Conservation (phyloP, 2,329 filamentous ascomycete genomes). For the Juglanconis oblonga region DNA sequence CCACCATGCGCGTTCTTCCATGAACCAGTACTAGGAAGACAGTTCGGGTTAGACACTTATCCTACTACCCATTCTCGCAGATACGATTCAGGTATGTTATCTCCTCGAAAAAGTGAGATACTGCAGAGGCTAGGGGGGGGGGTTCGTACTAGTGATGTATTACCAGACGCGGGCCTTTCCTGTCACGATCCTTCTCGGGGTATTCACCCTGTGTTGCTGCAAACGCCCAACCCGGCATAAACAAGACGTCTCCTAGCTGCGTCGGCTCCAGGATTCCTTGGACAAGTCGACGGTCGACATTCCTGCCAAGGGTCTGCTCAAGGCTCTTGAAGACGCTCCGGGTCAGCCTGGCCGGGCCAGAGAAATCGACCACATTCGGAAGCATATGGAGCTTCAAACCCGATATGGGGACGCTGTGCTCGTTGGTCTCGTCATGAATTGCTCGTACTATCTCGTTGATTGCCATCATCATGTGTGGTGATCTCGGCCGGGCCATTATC, state of each 20-base stretch:
- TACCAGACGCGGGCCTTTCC: constrained; percentile 17
- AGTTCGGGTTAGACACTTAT: no score
- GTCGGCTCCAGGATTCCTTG: constrained; percentile 14
- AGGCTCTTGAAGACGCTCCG: constrained; percentile 13
- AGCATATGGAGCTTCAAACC: constrained; percentile 8
- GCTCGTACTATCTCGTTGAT: constrained; percentile 20
- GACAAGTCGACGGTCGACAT: background rate
- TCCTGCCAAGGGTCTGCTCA: constrained; percentile 1
- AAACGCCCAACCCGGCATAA: constrained; percentile 22
- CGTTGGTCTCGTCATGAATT: constrained; percentile 1
- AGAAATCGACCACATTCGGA: constrained; percentile 14
- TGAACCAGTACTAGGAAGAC: no score
- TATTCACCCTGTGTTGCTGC: constrained; percentile 20
- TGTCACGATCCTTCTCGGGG: background rate
- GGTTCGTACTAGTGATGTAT: constrained; percentile 19
- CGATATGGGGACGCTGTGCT: constrained; percentile 8
- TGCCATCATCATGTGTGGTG: constrained; percentile 20
- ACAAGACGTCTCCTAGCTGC: constrained; percentile 21
- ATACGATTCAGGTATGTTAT: no score
- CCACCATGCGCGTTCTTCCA: no score
- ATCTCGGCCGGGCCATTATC: constrained; percentile 21
- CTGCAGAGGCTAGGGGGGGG: no score
- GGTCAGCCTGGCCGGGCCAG: constrained; percentile 16
- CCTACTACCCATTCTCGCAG: no score
- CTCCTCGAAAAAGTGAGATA: no score